Conservation (phyloP, 495 filamentous ascomycete species). For the Amphirosellinia nigrospora region DNA sequence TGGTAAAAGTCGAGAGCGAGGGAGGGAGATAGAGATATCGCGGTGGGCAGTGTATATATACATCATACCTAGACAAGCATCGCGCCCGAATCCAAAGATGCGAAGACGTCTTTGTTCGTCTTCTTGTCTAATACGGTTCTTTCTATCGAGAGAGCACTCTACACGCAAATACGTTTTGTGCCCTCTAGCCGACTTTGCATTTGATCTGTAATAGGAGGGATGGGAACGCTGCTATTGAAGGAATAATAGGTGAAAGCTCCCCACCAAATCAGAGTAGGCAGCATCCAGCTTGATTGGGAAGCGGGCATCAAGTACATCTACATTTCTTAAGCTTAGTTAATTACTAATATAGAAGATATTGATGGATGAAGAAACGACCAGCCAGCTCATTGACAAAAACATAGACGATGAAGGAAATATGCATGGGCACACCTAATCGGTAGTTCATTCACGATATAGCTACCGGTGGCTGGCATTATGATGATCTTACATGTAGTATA, state of each 20-base stretch:
- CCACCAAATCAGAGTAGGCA: too few relatives aligned
- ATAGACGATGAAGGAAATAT: neutral
- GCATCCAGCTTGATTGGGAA: too few relatives aligned
- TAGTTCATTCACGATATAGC: neutral
- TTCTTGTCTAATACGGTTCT: neutral
- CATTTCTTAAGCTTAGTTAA: neutral
- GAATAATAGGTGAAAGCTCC: too few relatives aligned
- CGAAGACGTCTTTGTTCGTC: neutral
- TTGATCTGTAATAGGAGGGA: too few relatives aligned
- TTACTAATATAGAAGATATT: neutral
- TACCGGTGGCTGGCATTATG: neutral
- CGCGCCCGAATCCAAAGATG: neutral
- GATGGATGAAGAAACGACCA: neutral
- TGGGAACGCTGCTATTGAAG: too few relatives aligned
- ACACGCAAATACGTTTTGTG: neutral
- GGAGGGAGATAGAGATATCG: neutral
- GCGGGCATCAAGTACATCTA: too few relatives aligned
- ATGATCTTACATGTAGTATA: neutral
- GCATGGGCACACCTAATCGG: neutral
- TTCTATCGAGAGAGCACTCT: neutral
- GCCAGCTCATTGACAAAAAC: neutral
- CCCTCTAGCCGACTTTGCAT: neutral
- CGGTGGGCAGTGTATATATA: slow-evolving; percentile 19
- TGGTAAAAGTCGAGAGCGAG: neutral
- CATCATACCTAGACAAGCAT: slow-evolving; percentile 10